These are phyloP conservation scores for Rhododendron vialii DNA, from an alignment of 148 eudicot genomes.

Conservation along the genomic window DNA sequence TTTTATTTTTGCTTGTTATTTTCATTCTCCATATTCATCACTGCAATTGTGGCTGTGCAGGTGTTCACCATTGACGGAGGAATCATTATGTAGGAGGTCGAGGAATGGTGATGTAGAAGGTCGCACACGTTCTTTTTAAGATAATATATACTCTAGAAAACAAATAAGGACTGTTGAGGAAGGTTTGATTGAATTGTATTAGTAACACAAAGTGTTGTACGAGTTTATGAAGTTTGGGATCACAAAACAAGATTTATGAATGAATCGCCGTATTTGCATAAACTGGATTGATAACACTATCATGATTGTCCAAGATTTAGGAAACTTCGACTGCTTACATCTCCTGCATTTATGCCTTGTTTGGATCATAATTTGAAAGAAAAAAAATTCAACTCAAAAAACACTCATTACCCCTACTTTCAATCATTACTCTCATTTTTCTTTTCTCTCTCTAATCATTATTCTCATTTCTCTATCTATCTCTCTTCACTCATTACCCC, in stretches of 20 bases:
- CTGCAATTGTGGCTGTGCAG: conserved; percentile 27
- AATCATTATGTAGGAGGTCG: conserved; percentile 53
- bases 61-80: conserved; percentile 81
- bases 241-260: background rate
- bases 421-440: too few relatives aligned
- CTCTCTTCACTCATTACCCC: too few relatives aligned
- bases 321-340: too few relatives aligned
- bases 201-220: background rate
- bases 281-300: background rate
- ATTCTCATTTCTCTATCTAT: too few relatives aligned
- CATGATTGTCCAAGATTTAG: too few relatives aligned
- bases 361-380: too few relatives aligned
- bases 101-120: conserved; percentile 65
- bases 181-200: background rate
- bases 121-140: background rate
- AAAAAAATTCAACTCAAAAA: too few relatives aligned
- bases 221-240: background rate
- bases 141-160: background rate
- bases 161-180: background rate
- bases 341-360: background rate
- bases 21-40: background rate
- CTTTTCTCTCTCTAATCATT: too few relatives aligned
- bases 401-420: too few relatives aligned
- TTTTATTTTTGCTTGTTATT: background rate
- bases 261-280: background rate